Base-by-base conservation (phyloP, 2,329 filamentous ascomycete genomes). In the Aspergillus ochraceoroseus region DNA sequence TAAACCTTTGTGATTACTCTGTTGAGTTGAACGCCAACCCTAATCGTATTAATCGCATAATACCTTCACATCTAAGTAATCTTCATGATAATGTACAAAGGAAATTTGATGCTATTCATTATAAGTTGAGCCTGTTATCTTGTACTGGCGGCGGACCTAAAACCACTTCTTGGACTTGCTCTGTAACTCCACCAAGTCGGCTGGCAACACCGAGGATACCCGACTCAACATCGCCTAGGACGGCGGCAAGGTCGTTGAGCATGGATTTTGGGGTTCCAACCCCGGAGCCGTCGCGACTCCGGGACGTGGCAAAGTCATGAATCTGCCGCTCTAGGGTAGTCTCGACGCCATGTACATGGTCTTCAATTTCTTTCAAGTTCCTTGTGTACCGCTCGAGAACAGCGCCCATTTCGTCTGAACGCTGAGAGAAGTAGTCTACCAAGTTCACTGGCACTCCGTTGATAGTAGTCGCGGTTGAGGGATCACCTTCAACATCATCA, bases 201-300 rank as follows among this genome's bases (percentile, higher is more conserved):
- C 73, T 70, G 4, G 80, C 80, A 41, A 82, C 79, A 38, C 76
- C 74, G 41, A 82, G 61, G 40, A 84, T 80, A 41, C 79, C 75
- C 51, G 75, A 71, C 63, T 84, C 79, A 45, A 84, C 81, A 50
- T 83, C 80, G 12, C 74, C 69, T 48, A 84, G 68, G 29, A 80
- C 79, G 8, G 70, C 73, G 11, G 75, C 75, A 30, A 83, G 66
- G 43, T 67, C 68, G 28, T 56, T 66, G 32, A 67, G 57, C 32
- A 59, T 59, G 46, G 58, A 68, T 45, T 57, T 67, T 25, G 59
- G 77, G 65, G 49, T 74, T 68, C 40, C 66, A 51, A 38, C 64
- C 59, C 41, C 57, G 18, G 54, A 54, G 19, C 67, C 64, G 50
- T 61, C 67, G 42, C 62, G 64, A 47, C 55, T 66, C 33, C 62